phyloP scores from a whole-genome alignment of 73 alveolate genomes.

The Paraurostyla sp. region DNA sequence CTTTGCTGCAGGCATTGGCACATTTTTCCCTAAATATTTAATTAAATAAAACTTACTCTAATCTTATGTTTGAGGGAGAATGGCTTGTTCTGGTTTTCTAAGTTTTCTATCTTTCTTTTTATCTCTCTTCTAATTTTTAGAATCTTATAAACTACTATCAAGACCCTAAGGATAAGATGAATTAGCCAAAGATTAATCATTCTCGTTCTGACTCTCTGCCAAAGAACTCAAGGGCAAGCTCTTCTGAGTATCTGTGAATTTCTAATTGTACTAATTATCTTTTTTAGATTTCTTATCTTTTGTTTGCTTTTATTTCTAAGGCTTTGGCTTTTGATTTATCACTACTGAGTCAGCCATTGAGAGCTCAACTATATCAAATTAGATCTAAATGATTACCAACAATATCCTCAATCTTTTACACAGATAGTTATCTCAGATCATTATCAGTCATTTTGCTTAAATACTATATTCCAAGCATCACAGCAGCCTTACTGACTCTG shows the following conservation, averaged over 20 bases:
- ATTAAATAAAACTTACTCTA: no score
- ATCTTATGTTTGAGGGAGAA: no score
- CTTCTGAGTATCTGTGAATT: no score
- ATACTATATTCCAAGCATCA: conserved; percentile 45
- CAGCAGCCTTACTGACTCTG: conserved; percentile 45
- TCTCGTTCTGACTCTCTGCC: no score
- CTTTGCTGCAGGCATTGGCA: background rate
- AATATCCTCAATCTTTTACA: conserved; percentile 48
- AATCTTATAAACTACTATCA: no score
- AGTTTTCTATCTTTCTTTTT: background rate
- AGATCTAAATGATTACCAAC: background rate
- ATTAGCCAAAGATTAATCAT: no score
- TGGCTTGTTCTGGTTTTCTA: background rate
- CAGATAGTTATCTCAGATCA: conserved; percentile 41
- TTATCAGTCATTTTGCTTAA: background rate
- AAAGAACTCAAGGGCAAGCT: no score
- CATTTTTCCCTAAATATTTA: background rate
- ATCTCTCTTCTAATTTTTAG: background rate
- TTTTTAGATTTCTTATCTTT: background rate
- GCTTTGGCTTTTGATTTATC: background rate
- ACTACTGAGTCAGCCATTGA: background rate
- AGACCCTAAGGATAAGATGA: no score
- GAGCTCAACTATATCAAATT: background rate
- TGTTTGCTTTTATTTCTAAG: background rate
- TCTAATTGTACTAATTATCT: no score